These are phyloP conservation scores for Xylariaceae sp. DNA, from an alignment of 2,329 filamentous ascomycete species.

Conservation along the genomic window DNA sequence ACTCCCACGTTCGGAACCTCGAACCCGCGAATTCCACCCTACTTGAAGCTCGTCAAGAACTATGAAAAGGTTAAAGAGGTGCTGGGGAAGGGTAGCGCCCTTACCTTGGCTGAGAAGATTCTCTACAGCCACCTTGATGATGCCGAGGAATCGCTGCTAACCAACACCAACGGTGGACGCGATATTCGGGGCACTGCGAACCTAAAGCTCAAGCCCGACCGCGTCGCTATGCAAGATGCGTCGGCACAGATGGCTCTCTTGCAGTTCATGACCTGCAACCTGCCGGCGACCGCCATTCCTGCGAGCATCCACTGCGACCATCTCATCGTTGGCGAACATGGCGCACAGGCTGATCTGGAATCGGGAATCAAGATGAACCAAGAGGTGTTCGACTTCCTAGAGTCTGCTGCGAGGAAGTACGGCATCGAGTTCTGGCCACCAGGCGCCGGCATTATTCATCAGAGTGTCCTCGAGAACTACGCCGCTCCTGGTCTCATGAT, in stretches of 20 bases:
- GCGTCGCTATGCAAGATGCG: slow-evolving; percentile 98
- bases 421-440: slow-evolving; percentile 97
- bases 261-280: slow-evolving; percentile 97
- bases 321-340: slow-evolving; percentile 94
- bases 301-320: slow-evolving; percentile 99
- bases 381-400: slow-evolving; percentile 97
- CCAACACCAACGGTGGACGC: slow-evolving; percentile 80
- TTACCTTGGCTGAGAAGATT: slow-evolving; percentile 97
- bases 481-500: slow-evolving; percentile 98
- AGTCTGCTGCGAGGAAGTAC: slow-evolving; percentile 88
- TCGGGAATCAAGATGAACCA: slow-evolving; percentile 89
- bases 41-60: slow-evolving; percentile 67
- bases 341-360: slow-evolving; percentile 83
- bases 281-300: slow-evolving; percentile 88
- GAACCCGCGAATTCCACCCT: slow-evolving; percentile 67
- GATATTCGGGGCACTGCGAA: slow-evolving; percentile 87
- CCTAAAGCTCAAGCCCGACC: slow-evolving; percentile 94
- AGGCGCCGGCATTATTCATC: slow-evolving; percentile 94
- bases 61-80: slow-evolving; percentile 65
- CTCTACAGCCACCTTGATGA: slow-evolving; percentile 94
- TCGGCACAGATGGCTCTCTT: slow-evolving; percentile 97
- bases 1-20: slow-evolving; percentile 41
- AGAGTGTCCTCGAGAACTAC: slow-evolving; percentile 98
- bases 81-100: slow-evolving; percentile 57
- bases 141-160: slow-evolving; percentile 84